Base-by-base conservation (phyloP, 139 green algal species). In the Bryopsis sp. region DNA sequence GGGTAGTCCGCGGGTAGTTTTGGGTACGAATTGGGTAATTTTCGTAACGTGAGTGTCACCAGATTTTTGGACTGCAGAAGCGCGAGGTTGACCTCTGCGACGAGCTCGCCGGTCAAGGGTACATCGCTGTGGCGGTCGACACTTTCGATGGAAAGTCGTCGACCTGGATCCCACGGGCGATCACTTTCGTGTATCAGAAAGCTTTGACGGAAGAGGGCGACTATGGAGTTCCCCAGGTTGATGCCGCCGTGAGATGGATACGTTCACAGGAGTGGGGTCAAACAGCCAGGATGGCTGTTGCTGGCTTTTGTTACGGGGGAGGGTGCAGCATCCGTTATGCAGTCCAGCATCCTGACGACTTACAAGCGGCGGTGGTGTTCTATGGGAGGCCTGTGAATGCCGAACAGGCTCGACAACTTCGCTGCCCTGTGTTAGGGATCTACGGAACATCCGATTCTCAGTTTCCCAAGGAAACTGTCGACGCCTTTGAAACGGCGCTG, bases 231-330 rank as follows among this genome's bases (percentile, higher is more conserved):
- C 19, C 50, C 24, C 6, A 15, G 33, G 50, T 61, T 6, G 6
- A 35, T 22, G 33, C 31, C 6, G 6, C 24, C 24, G 15, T 61
- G 24, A 61, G 33, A 26, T 61, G 50, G 50, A 35, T 61, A 26
- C 15, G 24, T 11, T 8, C 8, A 32, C 50, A 61, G 50, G 50
- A 61, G 8, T 61, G 50, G 50, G 19, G 50, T 28, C 8, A 28
- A 6, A 26, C 31, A 6, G 33, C 50, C 15, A 22, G 24, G 11
- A 33, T 61, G 24, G 50, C 24, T 11, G 33, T 61, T 32, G 24
- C 33, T 28, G 50, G 50, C 5, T 61, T 61, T 61, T 61, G 50
- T 32, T 61, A 61, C 50, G 50, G 50, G 6, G 50, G 50, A 35
- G 50, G 8, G 6, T 8, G 50, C 8, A 61, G 50, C 24, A 61